Conservation (phyloP, 129 eudicot species). For the Ambrosia artemisiifolia region DNA sequence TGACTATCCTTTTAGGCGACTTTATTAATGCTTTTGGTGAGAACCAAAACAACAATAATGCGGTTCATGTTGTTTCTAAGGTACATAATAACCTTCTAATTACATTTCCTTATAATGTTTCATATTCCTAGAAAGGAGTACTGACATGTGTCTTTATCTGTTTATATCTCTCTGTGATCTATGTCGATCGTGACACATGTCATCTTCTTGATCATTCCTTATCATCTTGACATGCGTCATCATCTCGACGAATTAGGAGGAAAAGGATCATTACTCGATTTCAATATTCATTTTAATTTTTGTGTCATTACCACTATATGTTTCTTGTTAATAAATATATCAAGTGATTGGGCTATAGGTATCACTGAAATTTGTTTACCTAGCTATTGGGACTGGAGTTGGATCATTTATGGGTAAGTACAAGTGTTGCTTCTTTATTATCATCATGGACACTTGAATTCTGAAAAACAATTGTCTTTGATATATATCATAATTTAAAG, state of each 20-base stretch:
- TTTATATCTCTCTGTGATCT: too few relatives aligned
- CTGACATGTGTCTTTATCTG: too few relatives aligned
- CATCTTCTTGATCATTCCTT: too few relatives aligned
- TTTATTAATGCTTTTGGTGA: constrained; percentile 8
- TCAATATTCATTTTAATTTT: too few relatives aligned
- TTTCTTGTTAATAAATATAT: too few relatives aligned
- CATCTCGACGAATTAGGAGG: too few relatives aligned
- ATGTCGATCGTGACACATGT: too few relatives aligned
- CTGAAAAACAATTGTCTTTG: not conserved
- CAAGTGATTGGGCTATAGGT: not conserved
- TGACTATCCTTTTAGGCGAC: constrained; percentile 11
- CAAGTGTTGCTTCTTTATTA: not conserved
- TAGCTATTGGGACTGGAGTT: not conserved
- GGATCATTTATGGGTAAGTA: not conserved
- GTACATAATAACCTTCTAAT: not conserved
- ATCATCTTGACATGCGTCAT: too few relatives aligned
- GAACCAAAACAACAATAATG: not conserved
- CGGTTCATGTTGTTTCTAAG: constrained; percentile 8
- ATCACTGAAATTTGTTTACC: not conserved
- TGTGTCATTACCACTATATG: not conserved
- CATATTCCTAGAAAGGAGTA: too few relatives aligned
- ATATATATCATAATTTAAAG: not conserved
- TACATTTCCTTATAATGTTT: not conserved
- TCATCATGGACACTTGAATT: not conserved
- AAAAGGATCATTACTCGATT: too few relatives aligned